phyloP scores from a whole-genome alignment of 345 rosid species.

The Gossypium arboreum region DNA sequence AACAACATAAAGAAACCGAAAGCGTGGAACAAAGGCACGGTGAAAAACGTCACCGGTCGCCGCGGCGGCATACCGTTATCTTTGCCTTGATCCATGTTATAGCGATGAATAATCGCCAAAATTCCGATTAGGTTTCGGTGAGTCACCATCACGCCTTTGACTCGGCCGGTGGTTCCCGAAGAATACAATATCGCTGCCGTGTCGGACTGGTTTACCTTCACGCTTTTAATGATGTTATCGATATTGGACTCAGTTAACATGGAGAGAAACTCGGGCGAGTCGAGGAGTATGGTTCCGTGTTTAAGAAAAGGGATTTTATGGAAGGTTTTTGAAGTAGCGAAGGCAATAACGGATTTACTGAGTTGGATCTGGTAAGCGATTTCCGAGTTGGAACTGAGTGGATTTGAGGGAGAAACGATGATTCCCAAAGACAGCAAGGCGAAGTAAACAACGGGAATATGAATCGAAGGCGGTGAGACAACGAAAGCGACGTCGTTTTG shows the following conservation, averaged over 20 bases:
- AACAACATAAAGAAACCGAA: slow-evolving; percentile 46
- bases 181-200: slow-evolving; percentile 72
- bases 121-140: slow-evolving; percentile 73
- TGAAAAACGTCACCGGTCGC: slow-evolving; percentile 46
- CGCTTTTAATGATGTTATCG: slow-evolving; percentile 12
- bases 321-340: slow-evolving; percentile 51
- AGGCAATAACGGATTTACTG: slow-evolving; percentile 57
- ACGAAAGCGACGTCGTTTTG: slow-evolving; percentile 59
- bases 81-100: slow-evolving; percentile 13
- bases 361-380: slow-evolving; percentile 54
- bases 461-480: slow-evolving; percentile 56
- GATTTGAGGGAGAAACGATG: slow-evolving; percentile 67
- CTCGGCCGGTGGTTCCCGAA: slow-evolving; percentile 80
- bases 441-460: slow-evolving; percentile 60
- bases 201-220: slow-evolving; percentile 47
- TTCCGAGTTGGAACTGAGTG: slow-evolving; percentile 53
- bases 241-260: slow-evolving; percentile 23
- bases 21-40: slow-evolving; percentile 50
- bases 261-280: slow-evolving; percentile 73
- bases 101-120: slow-evolving; percentile 29
- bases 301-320: slow-evolving; percentile 37
- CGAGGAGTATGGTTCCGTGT: slow-evolving; percentile 45
- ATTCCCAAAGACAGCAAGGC: slow-evolving; percentile 74
- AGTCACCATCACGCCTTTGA: slow-evolving; percentile 60
- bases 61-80: slow-evolving; percentile 17